These are phyloP conservation scores for Calonectria honghensis DNA, from an alignment of 2,329 filamentous ascomycete species.

Conservation along the genomic window DNA sequence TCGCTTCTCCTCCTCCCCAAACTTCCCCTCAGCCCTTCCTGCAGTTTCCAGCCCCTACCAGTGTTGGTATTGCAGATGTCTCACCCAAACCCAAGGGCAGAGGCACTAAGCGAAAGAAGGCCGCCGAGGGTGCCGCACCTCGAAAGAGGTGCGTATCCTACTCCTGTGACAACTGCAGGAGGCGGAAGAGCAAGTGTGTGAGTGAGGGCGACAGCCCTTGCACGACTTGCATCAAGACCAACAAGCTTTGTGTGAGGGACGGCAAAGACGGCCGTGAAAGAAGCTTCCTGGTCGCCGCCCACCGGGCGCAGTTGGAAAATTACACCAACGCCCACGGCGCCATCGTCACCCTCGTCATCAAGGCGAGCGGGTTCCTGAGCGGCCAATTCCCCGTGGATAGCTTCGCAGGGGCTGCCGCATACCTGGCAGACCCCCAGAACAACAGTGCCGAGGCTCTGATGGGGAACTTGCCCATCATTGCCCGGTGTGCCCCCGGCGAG, in stretches of 20 bases:
- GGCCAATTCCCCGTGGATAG: too few species aligned
- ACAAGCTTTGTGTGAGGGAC: neutral
- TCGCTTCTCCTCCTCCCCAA: neutral
- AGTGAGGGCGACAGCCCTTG: constrained; percentile 12
- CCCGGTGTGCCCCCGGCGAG: neutral
- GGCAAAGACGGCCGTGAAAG: constrained; percentile 20
- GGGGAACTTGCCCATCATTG: neutral
- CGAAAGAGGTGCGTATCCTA: neutral
- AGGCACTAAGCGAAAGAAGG: constrained; percentile 11
- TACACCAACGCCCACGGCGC: neutral
- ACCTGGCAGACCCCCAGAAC: constrained; percentile 10
- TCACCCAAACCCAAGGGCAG: neutral
- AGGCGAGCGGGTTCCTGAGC: neutral
- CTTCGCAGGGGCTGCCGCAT: neutral
- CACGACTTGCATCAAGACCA: neutral
- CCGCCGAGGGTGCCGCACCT: neutral
- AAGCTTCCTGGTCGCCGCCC: neutral
- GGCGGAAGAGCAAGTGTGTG: constrained; percentile 26
- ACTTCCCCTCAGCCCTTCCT: neutral
- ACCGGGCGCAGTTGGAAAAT: neutral
- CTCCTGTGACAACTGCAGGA: constrained; percentile 17
- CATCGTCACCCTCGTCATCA: neutral
- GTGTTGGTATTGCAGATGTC: neutral
- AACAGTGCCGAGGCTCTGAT: neutral
- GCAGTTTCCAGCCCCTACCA: neutral